A percentile compares a stretch with the other conserved stretches of the same genome.
These are phyloP conservation scores for Boletales sp. DNA, from an alignment of 768 basidiomycete genomes.

Conservation along the genomic window DNA sequence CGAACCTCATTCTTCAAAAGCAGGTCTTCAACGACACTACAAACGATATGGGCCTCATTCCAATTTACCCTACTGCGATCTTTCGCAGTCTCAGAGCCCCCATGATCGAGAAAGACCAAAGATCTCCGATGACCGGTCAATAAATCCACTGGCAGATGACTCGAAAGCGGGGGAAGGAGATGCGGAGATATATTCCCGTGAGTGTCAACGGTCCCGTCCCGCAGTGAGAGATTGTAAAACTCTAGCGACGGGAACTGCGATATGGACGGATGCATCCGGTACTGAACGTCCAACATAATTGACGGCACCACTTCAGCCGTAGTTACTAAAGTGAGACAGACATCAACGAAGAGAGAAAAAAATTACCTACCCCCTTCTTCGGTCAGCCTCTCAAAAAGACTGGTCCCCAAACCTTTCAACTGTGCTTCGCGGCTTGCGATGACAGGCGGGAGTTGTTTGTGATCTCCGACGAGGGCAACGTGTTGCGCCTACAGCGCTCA, in stretches of 20 bases:
- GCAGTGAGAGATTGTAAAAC: slow-evolving; percentile 71
- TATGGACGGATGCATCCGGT: slow-evolving; percentile 92
- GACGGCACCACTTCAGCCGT: slow-evolving; percentile 65
- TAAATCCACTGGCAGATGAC: slow-evolving; percentile 41
- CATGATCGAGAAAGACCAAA: slow-evolving; percentile 82
- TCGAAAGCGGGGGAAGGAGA: slow-evolving; percentile 61
- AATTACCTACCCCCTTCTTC: slow-evolving; percentile 67
- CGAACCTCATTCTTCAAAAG: slow-evolving; percentile 69
- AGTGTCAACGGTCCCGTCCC: slow-evolving; percentile 70
- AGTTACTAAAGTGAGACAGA: slow-evolving; percentile 7
- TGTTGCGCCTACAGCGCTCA: slow-evolving; percentile 60
- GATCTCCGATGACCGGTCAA: slow-evolving; percentile 45
- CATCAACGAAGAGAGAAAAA: background rate
- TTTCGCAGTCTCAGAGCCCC: slow-evolving; percentile 59
- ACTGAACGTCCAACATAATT: slow-evolving; percentile 92
- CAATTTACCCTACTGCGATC: slow-evolving; percentile 76
- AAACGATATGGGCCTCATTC: slow-evolving; percentile 75
- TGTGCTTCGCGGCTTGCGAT: slow-evolving; percentile 76
- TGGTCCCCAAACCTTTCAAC: slow-evolving; percentile 67
- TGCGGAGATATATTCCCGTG: slow-evolving; percentile 43
- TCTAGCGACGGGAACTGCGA: slow-evolving; percentile 81
- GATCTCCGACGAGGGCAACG: slow-evolving; percentile 90
- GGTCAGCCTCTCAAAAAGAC: slow-evolving; percentile 88
- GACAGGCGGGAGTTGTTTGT: slow-evolving; percentile 91
- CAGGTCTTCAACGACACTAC: slow-evolving; percentile 79